Percentiles rank a stretch among this genome's conserved stretches.
Evolutionary conservation across 129 eudicot genomes (phyloP).

Genomic region (sunflower (Helianthus annuus)): DNA sequence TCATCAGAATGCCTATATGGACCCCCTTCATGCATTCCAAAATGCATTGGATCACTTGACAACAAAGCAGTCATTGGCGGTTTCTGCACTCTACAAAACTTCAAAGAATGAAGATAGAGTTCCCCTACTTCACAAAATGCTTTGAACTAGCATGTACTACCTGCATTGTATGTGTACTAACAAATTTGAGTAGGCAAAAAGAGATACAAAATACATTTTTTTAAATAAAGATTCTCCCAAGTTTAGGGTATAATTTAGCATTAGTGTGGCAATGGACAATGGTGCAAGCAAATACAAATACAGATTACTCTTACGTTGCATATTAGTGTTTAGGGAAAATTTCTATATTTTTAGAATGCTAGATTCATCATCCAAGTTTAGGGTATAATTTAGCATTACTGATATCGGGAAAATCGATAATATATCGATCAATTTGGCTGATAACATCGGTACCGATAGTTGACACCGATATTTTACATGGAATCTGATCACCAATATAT

Average conservation of each 20-base stretch:
- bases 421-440: too few species aligned
- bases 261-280: not conserved
- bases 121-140: conserved; percentile 21
- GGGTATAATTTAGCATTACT: too few species aligned
- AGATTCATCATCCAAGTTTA: too few species aligned
- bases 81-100: conserved; percentile 27
- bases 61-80: conserved; percentile 58
- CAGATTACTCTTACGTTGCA: not conserved
- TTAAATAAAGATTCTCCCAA: not conserved
- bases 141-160: conserved; percentile 18
- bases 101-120: conserved; percentile 6
- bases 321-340: too few species aligned
- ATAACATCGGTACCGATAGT: too few species aligned
- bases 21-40: conserved; percentile 60
- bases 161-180: conserved; percentile 28
- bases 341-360: too few species aligned
- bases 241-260: conserved; percentile 8
- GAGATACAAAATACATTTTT: not conserved
- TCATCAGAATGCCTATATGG: conserved; percentile 49
- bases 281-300: conserved; percentile 21
- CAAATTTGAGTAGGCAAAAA: conserved; percentile 13
- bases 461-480: too few species aligned
- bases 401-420: too few species aligned
- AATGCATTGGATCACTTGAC: conserved; percentile 62
- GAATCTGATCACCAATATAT: too few species aligned